phyloP scores from a whole-genome alignment of 768 basidiomycete species.

The Agaricus subrufescens region DNA sequence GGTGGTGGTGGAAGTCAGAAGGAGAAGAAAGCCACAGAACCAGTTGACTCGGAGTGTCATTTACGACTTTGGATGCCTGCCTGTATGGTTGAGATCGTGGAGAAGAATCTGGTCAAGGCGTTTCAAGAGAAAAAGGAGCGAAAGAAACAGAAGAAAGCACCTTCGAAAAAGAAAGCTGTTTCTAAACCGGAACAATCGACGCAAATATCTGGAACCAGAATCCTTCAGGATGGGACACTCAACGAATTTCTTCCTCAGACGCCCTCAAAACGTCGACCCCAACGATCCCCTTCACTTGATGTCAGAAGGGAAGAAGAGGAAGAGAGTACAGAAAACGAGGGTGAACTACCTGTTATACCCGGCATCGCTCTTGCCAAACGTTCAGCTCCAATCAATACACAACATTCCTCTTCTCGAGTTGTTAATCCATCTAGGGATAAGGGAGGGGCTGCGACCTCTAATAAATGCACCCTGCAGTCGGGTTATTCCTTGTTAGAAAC shows the following conservation, averaged over 20 bases:
- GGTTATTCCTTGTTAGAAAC: background rate
- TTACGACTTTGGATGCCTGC: constrained; percentile 82
- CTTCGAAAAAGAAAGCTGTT: constrained; percentile 9
- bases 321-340: constrained; percentile 1
- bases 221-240: background rate
- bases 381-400: background rate
- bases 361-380: background rate
- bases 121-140: constrained; percentile 47
- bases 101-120: constrained; percentile 57
- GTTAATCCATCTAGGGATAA: background rate
- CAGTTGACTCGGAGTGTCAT: constrained; percentile 50
- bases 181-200: background rate
- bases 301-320: background rate
- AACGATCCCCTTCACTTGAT: background rate
- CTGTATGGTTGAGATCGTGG: constrained; percentile 64
- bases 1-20: constrained; percentile 36
- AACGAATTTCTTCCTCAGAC: background rate
- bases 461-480: background rate
- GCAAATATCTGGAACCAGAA: background rate
- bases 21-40: constrained; percentile 27
- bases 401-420: background rate
- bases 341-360: background rate
- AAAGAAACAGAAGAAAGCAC: constrained; percentile 47
- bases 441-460: background rate
- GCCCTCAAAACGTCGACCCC: background rate